Base-by-base conservation (phyloP, 192 early-diverging fungal species). In the Rhizoclosmatium sp. region DNA sequence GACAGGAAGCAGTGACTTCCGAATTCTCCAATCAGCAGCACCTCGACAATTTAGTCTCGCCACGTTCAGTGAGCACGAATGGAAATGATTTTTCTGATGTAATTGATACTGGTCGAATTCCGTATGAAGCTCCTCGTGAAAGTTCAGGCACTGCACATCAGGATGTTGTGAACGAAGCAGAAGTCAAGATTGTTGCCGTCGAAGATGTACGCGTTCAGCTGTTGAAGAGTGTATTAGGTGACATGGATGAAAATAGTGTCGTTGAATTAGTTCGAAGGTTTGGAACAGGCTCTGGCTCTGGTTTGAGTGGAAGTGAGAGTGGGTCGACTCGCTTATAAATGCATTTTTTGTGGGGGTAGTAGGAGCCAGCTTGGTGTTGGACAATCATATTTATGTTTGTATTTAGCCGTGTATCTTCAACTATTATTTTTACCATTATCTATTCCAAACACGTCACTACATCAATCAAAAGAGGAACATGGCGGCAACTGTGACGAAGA, bases 121-220 rank as follows among this genome's bases (percentile, higher is more conserved):
- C 16, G 51, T 16, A 54, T 7, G 16, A 12, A 16, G 51, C 16
- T 54, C 16, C 5, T 54, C 16, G 23, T 65, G 7, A 23, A 65
- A 65, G 5, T 65, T 10, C 62, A 21, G 21, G 56, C 14, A 16
- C 56, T 58, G 12, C 56, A 21, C 14, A 58, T 14, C 56, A 21
- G 56, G 56, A 58, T 21, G 56, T 58, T 58, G 12, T 21, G 56
- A 58, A 58, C n/a, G 12, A 14, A 16, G 56, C 14, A 21, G 56
- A 58, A 58, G 56, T 16, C 56, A 58, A 58, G 31, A 31, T 31
- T 41, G 41, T 14, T 10, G 66, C 7, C 31, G 66, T 44, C 16
- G 66, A 68, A 48, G 66, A 16, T 48, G 66, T 44, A 46, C 23
- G 66, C n/a, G 21, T 68, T 68, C 31, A 19, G 39, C 14, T 68